These are phyloP conservation scores for Fusarium cyanostomum DNA, from an alignment of 2,329 filamentous ascomycete species.

Conservation along the genomic window DNA sequence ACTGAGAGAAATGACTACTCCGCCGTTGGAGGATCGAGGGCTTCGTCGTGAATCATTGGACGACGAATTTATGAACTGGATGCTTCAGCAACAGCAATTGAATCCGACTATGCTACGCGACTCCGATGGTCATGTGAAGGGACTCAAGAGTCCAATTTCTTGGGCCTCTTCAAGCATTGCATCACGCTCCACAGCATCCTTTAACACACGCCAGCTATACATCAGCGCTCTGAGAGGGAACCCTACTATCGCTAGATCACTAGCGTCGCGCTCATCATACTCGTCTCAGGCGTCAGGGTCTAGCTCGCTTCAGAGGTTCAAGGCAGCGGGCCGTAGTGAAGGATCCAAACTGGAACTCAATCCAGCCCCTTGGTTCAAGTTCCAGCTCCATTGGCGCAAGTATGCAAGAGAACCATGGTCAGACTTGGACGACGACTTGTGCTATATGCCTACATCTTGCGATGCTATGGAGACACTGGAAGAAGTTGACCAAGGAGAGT, in stretches of 20 bases:
- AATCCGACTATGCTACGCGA: neutral
- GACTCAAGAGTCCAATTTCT: neutral
- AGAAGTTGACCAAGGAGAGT: no score
- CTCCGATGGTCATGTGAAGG: neutral
- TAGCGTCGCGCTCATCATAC: neutral
- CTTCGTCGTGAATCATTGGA: neutral
- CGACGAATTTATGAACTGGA: neutral
- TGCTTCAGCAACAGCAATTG: neutral
- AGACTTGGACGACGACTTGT: no score
- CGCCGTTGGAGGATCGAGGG: accelerated
- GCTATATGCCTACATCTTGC: no score
- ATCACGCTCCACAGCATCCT: neutral
- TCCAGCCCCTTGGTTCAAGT: no score
- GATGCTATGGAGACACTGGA: no score
- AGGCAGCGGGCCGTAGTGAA: neutral
- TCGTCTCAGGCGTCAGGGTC: conserved; percentile 1
- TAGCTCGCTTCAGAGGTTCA: conserved; percentile 1
- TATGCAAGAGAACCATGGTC: no score
- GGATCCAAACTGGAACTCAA: no score
- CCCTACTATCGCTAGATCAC: neutral
- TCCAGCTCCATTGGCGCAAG: no score
- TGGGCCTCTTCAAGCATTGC: neutral
- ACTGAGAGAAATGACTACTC: neutral
- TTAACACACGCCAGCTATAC: neutral
- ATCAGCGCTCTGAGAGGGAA: neutral